A percentile compares a stretch with the other conserved stretches of the same genome.
phyloP scores from a whole-genome alignment of 345 rosid species.

The Murraya koenigii region DNA sequence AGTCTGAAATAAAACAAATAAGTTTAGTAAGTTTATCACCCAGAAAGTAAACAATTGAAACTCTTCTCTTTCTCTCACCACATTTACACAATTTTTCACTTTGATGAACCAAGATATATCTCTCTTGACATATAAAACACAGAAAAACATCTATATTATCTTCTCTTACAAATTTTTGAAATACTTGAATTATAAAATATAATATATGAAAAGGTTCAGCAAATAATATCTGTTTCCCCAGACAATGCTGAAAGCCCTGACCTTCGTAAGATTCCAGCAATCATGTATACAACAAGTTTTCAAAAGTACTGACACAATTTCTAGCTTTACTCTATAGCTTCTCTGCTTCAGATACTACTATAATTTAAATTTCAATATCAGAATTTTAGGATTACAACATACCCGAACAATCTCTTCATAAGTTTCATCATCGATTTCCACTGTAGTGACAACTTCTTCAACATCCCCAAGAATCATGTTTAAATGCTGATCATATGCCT shows the following conservation, averaged over 20 bases:
- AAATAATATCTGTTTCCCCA: background rate
- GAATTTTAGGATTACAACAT: conserved; percentile 18
- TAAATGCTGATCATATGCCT: conserved; percentile 99
- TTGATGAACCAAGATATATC: background rate
- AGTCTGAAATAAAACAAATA: conserved; percentile 49
- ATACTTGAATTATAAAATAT: background rate
- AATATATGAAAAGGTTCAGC: background rate
- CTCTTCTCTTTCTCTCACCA: background rate
- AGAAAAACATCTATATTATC: background rate
- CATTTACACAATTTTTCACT: background rate
- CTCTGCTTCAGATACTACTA: background rate
- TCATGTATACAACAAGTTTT: background rate
- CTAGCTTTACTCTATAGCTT: background rate
- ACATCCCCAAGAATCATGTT: conserved; percentile 99
- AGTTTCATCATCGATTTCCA: conserved; percentile 98
- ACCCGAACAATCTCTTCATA: conserved; percentile 99
- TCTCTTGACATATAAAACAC: background rate
- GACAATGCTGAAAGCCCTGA: background rate
- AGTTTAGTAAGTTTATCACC: background rate
- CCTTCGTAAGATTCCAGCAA: background rate
- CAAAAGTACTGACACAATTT: background rate
- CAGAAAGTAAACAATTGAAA: background rate
- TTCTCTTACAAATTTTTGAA: background rate
- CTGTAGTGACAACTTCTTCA: conserved; percentile 90
- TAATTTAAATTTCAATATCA: background rate